Evolutionary conservation across 768 basidiomycete species (phyloP).

Genomic region (Serendipita sp.): DNA sequence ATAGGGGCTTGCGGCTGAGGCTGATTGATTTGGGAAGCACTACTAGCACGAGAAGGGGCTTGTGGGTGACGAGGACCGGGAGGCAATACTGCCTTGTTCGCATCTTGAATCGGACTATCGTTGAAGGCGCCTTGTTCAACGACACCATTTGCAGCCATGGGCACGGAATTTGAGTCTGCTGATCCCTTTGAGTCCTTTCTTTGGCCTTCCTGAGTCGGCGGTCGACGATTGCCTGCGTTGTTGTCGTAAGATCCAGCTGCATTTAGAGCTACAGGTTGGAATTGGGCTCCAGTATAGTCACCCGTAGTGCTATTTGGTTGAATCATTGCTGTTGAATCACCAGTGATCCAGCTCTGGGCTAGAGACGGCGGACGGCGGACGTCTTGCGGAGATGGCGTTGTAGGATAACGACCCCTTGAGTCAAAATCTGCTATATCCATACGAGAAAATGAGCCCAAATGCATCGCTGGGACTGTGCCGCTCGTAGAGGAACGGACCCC

Average conservation of each 20-base stretch:
- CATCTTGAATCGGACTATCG: not conserved
- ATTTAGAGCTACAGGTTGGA: not conserved
- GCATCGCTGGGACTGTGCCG: not conserved
- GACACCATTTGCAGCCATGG: not conserved
- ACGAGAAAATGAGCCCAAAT: slow-evolving; percentile 3
- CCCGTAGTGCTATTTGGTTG: not conserved
- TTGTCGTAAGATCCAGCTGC: not conserved
- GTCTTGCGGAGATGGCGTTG: slow-evolving; percentile 2
- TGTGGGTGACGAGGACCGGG: slow-evolving; percentile 1
- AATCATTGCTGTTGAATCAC: not conserved
- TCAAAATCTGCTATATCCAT: slow-evolving; percentile 5
- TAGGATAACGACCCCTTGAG: slow-evolving; percentile 3
- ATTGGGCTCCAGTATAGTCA: not conserved
- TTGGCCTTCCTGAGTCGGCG: not conserved
- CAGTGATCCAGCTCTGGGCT: not conserved
- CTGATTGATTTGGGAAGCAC: not conserved
- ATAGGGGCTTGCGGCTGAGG: not conserved
- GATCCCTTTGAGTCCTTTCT: not conserved
- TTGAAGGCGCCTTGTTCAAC: not conserved
- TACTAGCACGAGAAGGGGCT: not conserved
- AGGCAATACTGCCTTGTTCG: not conserved
- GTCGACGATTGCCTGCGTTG: not conserved
- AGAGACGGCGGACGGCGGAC: not conserved
- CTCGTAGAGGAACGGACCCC: not conserved
- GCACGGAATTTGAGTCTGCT: not conserved